Base-by-base conservation (phyloP, 2,329 filamentous ascomycete species). In the Boeremia lycopersici region DNA sequence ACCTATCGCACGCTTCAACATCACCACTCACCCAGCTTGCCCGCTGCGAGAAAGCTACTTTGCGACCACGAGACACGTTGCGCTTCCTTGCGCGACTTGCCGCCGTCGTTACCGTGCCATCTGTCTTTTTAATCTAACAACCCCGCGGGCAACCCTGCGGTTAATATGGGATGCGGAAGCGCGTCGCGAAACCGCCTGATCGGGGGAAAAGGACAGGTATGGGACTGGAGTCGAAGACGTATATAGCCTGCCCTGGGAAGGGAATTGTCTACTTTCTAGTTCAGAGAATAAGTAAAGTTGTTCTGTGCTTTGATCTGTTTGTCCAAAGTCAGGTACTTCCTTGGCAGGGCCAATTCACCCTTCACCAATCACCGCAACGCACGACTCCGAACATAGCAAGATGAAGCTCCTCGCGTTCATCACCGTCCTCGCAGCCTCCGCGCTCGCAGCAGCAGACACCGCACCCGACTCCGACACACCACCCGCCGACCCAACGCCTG, bases 351-450 rank as follows among this genome's bases (percentile, higher is more conserved):
- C 19, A 5, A 23, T 5, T 15, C 33, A 35, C 33, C 33, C 11
- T n/a, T 35, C 33, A 13, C 7, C 2, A n/a, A 3, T n/a, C n/a
- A 11, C 15, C 13, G n/a, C 15, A 35, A 3, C 5, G n/a, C 33
- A 35, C 33, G 5, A 15, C n/a, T n/a, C 15, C 33, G 33, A 5
- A 23, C 19, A 3, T 23, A 5, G 19, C 19, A 23, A 23, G 4
- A 74, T 73, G 70, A 66, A 54, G 40, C 38, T 72, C 33, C 34
- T 54, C 28, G 49, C 61, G 0, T 26, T 73, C 28, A 56, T 72
- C 23, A 40, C 68, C 15, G 46, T 72, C 30, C 60, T 73, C 17
- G 61, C 57, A 13, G 57, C 55, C 8, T 47, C 57, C n/a, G 47
- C 54, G n/a, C 25, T 57, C n/a, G 64, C 57, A 26, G 35, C 57